Percentiles rank a stretch among this genome's conserved stretches.
Evolutionary conservation across 345 rosid genomes (phyloP).

Genomic region (Linum lewisii): DNA sequence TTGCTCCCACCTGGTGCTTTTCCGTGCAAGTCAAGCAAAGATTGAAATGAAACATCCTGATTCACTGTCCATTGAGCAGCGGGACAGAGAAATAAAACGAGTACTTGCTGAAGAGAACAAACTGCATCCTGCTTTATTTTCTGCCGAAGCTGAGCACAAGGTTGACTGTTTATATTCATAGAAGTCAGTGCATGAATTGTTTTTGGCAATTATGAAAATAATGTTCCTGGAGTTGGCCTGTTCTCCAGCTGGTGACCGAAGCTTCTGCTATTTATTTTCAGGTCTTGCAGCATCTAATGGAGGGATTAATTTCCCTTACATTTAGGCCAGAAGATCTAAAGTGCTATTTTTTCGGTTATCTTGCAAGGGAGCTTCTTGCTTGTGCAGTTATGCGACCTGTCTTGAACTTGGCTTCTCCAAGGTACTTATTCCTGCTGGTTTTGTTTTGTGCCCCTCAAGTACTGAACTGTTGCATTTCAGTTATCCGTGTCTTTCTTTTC

Average conservation of each 20-base stretch:
- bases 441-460: not conserved
- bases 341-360: constrained; percentile 66
- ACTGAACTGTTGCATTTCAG: not conserved
- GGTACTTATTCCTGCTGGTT: constrained; percentile 32
- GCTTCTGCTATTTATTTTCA: constrained; percentile 24
- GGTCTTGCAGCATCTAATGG: constrained; percentile 92
- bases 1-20: constrained; percentile 73
- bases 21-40: constrained; percentile 66
- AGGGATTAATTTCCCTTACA: constrained; percentile 66
- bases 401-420: constrained; percentile 78
- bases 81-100: constrained; percentile 54
- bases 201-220: not conserved
- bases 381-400: constrained; percentile 93
- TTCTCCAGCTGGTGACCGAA: constrained; percentile 7
- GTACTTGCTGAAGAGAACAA: constrained; percentile 66
- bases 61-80: constrained; percentile 41
- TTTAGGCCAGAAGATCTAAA: constrained; percentile 83
- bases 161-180: constrained; percentile 28
- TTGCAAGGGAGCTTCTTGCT: constrained; percentile 86
- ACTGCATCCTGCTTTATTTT: constrained; percentile 95
- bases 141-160: constrained; percentile 91
- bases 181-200: not conserved
- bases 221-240: constrained; percentile 11
- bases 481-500: constrained; percentile 8
- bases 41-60: constrained; percentile 43